Evolutionary conservation across 2,329 filamentous ascomycete genomes (phyloP).

Genomic region (Arthrobotrys sinensis): DNA sequence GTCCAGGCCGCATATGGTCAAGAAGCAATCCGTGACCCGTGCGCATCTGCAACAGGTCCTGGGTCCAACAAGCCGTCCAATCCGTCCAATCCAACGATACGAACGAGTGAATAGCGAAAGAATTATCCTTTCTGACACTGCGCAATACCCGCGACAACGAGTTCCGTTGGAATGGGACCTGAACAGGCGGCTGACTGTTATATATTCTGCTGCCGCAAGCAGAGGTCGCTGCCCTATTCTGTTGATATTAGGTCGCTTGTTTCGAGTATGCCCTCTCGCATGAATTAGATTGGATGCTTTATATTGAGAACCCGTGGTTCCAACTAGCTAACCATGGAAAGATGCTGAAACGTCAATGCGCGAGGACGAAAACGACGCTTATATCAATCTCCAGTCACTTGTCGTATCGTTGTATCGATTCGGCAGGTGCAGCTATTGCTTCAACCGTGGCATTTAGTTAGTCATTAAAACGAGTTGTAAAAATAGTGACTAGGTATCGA

Average conservation of each 20-base stretch:
- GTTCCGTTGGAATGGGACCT: slow-evolving; percentile 47
- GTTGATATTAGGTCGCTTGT: slow-evolving; percentile 53
- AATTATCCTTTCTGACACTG: slow-evolving; percentile 40
- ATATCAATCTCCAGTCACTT: slow-evolving; percentile 9
- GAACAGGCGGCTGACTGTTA: slow-evolving; percentile 45
- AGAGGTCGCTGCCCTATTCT: slow-evolving; percentile 40
- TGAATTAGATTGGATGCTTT: slow-evolving; percentile 32
- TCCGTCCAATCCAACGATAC: slow-evolving; percentile 34
- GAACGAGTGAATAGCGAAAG: slow-evolving; percentile 18
- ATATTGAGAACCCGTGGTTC: slow-evolving; percentile 22
- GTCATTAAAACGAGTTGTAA: slow-evolving; percentile 45
- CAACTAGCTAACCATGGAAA: slow-evolving; percentile 20
- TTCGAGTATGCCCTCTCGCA: slow-evolving; percentile 39
- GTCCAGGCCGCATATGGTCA: slow-evolving; percentile 60
- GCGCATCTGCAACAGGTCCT: slow-evolving; percentile 58
- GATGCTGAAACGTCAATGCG: slow-evolving; percentile 33
- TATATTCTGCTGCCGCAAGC: slow-evolving; percentile 42
- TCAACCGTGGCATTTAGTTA: slow-evolving; percentile 55
- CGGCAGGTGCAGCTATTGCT: slow-evolving; percentile 55
- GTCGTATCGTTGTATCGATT: slow-evolving; percentile 50
- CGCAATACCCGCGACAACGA: slow-evolving; percentile 52
- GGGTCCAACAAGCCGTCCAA: slow-evolving; percentile 20
- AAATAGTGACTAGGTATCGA: slow-evolving; percentile 38
- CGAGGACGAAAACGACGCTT: slow-evolving; percentile 14
- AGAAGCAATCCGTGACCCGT: slow-evolving; percentile 60